Percentiles rank a stretch among this genome's conserved stretches.
Evolutionary conservation across 805 yeast species (phyloP).

Genomic region (Sungouiella thailandica): DNA sequence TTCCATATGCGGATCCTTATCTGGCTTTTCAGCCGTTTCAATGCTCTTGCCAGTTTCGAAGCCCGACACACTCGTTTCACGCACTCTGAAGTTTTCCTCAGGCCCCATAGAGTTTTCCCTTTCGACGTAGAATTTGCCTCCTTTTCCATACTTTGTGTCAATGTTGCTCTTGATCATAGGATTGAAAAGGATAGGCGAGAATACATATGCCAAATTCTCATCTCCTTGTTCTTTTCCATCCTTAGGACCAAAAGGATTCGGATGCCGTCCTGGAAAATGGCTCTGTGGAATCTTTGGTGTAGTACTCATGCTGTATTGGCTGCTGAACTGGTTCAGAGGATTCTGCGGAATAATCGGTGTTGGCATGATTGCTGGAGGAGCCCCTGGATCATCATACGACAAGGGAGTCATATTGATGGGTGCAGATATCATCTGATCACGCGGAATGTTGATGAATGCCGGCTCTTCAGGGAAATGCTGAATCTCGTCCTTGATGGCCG

Average conservation of each 20-base stretch:
- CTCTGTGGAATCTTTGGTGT: background rate
- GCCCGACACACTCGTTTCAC: constrained; percentile 12
- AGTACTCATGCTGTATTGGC: constrained; percentile 14
- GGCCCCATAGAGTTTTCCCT: constrained; percentile 21
- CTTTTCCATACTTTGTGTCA: constrained; percentile 81
- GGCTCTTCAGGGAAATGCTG: constrained; percentile 1
- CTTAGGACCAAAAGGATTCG: background rate
- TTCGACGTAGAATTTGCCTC: constrained; percentile 81
- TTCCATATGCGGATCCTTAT: background rate
- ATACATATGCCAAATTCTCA: constrained; percentile 45
- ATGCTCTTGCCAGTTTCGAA: background rate
- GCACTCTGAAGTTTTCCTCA: constrained; percentile 5
- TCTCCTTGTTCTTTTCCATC: background rate
- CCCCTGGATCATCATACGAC: constrained; percentile 72
- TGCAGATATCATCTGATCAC: constrained; percentile 50
- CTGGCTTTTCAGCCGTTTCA: constrained; percentile 11
- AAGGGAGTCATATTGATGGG: constrained; percentile 5
- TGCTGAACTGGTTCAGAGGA: no score
- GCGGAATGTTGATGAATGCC: constrained; percentile 46
- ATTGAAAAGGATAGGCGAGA: constrained; percentile 78
- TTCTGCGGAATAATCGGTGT: constrained; percentile 42
- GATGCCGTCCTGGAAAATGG: background rate
- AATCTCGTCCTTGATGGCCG: constrained; percentile 4
- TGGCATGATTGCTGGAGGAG: constrained; percentile 61
- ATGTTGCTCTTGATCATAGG: constrained; percentile 72